These are phyloP conservation scores for Allomyces macrogynus DNA, from an alignment of 192 early-diverging fungal species.

Conservation along the genomic window DNA sequence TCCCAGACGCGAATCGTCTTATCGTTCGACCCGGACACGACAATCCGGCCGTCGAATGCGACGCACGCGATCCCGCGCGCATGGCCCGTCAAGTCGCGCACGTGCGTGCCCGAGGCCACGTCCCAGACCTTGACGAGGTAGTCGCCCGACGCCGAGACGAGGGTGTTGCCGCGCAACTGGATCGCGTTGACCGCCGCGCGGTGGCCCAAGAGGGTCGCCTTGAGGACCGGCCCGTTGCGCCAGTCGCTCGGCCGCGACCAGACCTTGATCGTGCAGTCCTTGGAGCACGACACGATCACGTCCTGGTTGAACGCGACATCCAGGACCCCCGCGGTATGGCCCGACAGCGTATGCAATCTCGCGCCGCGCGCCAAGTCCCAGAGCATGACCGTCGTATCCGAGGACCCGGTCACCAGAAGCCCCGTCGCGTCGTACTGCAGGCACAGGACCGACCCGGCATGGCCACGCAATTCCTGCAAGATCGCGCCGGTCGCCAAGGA, in stretches of 20 bases:
- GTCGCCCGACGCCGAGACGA: conserved; percentile 75
- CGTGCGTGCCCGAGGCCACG: conserved; percentile 38
- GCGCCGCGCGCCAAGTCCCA: conserved; percentile 46
- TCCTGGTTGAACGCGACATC: conserved; percentile 64
- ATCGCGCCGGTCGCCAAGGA: conserved; percentile 34
- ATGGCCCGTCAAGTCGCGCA: conserved; percentile 62
- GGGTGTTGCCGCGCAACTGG: conserved; percentile 39
- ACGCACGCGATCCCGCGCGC: conserved; percentile 62
- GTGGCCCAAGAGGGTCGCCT: conserved; percentile 52
- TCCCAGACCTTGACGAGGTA: conserved; percentile 63
- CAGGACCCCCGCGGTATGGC: conserved; percentile 65
- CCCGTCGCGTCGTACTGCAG: conserved; percentile 50
- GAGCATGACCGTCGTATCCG: conserved; percentile 59
- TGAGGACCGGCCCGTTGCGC: conserved; percentile 4
- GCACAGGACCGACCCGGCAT: conserved; percentile 49
- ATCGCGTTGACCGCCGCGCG: conserved; percentile 89
- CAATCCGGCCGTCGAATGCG: conserved; percentile 55
- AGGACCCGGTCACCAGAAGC: conserved; percentile 56
- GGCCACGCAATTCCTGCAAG: conserved; percentile 21
- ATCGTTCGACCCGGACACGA: conserved; percentile 66
- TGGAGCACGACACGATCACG: conserved; percentile 67
- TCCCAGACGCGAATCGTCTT: conserved; percentile 70
- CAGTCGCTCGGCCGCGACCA: conserved; percentile 37
- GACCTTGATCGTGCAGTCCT: conserved; percentile 76
- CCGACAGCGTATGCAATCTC: conserved; percentile 26